Evolutionary conservation across 495 filamentous ascomycete genomes (phyloP), one percentile per base, ranked within the genome.

Genomic region (Podospora conica): DNA sequence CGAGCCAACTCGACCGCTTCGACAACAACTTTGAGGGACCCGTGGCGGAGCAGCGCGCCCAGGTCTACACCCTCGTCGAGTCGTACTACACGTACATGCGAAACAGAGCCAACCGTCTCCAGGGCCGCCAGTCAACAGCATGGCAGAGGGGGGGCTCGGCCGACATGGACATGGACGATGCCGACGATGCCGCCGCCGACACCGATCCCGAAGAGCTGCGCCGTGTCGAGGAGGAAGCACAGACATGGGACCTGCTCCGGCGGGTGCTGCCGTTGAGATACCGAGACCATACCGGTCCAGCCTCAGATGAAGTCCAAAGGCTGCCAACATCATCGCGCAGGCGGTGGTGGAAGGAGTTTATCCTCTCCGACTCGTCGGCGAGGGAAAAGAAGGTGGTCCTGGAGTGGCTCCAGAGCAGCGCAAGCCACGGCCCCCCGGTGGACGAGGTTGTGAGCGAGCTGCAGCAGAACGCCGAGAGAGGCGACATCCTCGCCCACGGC

Each of bases 161-260:
- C n/a, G 85, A 88, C 21, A 85, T 90, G 73, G 92, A 83, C 53
- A 69, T 83, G 8, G 84, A 87, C 66, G 80, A 81, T 28, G 68
- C 60, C 22, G 81, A 80, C 57, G 78, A 80, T 68, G 73, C 63
- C 69, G 72, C 69, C 62, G 66, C 65, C 27, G 69, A 70, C 69
- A 65, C 69, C 73, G 71, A 64, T 64, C 25, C 70, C 58, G 78
- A 78, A 68, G 77, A 73, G 69, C 69, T 73, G 29, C 70, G 70
- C 71, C 67, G 68, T n/a, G 75, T 75, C 57, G 80, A 86, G 53
- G 82, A 87, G 58, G 89, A 93, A 74, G 86, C 88, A 62, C 91
- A 95, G 69, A 95, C 91, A 20, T 98, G 95, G 95, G 88, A 92
- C 63, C 81, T 98, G 10, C 77, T 98, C 27, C 84, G 86, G 24